phyloP scores from a whole-genome alignment of 2,329 filamentous ascomycete genomes.

The Ceratocystiopsis brevicomis region DNA sequence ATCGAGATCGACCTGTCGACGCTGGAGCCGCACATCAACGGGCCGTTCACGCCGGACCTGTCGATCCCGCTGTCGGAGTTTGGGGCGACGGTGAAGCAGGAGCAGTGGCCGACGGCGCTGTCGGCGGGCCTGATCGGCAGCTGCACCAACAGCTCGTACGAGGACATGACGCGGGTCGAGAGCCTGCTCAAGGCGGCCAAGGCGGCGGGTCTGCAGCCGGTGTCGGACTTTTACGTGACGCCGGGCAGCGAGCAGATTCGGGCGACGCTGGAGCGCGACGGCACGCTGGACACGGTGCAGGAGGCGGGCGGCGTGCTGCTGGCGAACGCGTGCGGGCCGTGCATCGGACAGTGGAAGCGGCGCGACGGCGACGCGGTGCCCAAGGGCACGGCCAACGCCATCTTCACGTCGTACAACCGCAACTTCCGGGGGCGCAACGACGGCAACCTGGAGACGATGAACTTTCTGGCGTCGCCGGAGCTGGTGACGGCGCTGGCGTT shows the following conservation, averaged over 20 bases:
- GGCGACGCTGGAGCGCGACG: slow-evolving; percentile 77
- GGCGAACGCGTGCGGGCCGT: slow-evolving; percentile 87
- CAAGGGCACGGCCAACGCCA: slow-evolving; percentile 82
- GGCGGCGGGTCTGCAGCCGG: slow-evolving; percentile 75
- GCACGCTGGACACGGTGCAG: slow-evolving; percentile 70
- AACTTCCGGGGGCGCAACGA: slow-evolving; percentile 97
- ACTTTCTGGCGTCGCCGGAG: slow-evolving; percentile 93
- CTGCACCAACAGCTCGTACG: slow-evolving; percentile 97
- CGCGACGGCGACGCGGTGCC: slow-evolving; percentile 49
- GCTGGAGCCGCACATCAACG: slow-evolving; percentile 92
- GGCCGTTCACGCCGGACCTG: slow-evolving; percentile 88
- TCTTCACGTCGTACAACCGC: slow-evolving; percentile 93
- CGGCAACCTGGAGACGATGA: slow-evolving; percentile 92
- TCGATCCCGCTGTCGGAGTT: slow-evolving; percentile 85
- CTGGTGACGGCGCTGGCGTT: slow-evolving; percentile 94
- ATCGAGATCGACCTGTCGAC: slow-evolving; percentile 79
- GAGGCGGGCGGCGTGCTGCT: slow-evolving; percentile 74
- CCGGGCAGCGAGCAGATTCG: slow-evolving; percentile 94
- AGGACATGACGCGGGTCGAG: slow-evolving; percentile 94
- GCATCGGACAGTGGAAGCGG: slow-evolving; percentile 88
- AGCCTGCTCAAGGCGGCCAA: slow-evolving; percentile 81
- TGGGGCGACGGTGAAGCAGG: slow-evolving; percentile 62
- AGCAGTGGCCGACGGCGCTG: slow-evolving; percentile 79
- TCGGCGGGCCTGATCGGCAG: slow-evolving; percentile 90
- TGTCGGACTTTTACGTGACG: slow-evolving; percentile 85